phyloP scores from a whole-genome alignment of 139 green algal genomes.

The Desmodesmus armatus region DNA sequence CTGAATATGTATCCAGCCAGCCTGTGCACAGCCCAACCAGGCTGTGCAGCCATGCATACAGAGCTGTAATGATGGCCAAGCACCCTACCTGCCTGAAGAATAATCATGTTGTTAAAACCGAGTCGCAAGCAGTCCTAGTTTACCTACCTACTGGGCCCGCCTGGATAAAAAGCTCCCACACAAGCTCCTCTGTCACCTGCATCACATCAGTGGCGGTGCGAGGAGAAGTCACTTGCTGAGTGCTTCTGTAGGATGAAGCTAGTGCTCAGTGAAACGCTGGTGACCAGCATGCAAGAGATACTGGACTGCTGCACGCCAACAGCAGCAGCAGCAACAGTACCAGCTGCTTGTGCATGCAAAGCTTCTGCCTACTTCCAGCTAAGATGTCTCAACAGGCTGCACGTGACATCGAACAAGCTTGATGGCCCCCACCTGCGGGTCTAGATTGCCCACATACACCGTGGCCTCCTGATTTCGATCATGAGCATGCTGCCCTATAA shows the following conservation, averaged over 20 bases:
- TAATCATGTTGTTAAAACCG: no score
- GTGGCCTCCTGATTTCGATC: slow-evolving; percentile 96
- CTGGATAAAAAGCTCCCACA: slow-evolving; percentile 99
- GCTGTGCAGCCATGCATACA: no score
- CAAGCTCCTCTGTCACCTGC: slow-evolving; percentile 94
- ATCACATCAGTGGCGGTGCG: no score
- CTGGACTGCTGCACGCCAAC: not conserved
- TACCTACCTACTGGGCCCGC: slow-evolving; percentile 91
- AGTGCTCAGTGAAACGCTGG: no score
- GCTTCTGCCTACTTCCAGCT: not conserved
- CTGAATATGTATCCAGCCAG: no score
- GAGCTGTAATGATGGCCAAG: no score
- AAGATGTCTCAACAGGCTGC: not conserved
- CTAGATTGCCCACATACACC: slow-evolving; percentile 96
- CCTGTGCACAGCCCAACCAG: no score
- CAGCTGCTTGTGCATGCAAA: not conserved
- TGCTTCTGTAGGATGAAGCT: no score
- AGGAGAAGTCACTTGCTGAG: no score
- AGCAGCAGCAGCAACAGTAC: not conserved
- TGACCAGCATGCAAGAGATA: no score
- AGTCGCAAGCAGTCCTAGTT: no score
- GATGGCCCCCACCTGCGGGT: slow-evolving; percentile 71
- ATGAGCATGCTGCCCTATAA: slow-evolving; percentile 92
- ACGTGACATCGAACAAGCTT: not conserved
- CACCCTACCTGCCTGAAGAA: no score